Evolutionary conservation across 2,329 filamentous ascomycete genomes (phyloP), one percentile per base, ranked within the genome.

Genomic region (Sporothrix brunneoviolacea): DNA sequence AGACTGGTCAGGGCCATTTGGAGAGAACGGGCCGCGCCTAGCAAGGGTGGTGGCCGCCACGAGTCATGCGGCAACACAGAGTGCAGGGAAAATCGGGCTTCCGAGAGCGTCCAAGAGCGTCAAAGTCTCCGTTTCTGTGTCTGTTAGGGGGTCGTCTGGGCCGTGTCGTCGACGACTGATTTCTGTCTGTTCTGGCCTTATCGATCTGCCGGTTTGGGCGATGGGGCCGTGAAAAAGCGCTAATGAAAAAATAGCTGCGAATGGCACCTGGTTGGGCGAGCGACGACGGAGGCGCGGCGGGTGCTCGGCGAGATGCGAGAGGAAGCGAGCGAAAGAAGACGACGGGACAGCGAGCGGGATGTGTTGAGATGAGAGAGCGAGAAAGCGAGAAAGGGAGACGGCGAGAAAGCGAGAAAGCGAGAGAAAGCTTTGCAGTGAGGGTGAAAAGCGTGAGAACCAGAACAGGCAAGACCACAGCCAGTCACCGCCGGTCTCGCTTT

Each of bases 171-270:
- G 41, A 40, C 42, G 37, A 27, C 16, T 27, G 28, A 32, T 24
- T 45, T 33, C 37, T 22, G 9, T 2, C 16, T 22, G 24, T 35
- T 39, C 35, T 32, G 37, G 49, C 42, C 49, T 46, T 46, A 51
- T 51, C 42, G 37, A 46, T 51, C 16, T 39, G 35, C 19, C 30
- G 49, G 36, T 46, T 38, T 39, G 44, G 42, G 6, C 18, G 24
- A 38, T 38, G 28, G 49, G 19, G 22, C 30, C 35, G 19, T 38
- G 8, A 36, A 24, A 37, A 27, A 27, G 24, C 49, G 42, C 49
- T 51, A 51, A 46, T 18, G 35, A 41, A n/a, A 41, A 41, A 36
- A 41, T n/a, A 51, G 42, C 35, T 30, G 41, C 36, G 33, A 41
- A 44, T 28, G 6, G 28, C 32, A 30, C 30, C 13, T 28, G 27